Evolutionary conservation across 208 protist species (phyloP).

Genomic region (Trypanosoma avium): DNA sequence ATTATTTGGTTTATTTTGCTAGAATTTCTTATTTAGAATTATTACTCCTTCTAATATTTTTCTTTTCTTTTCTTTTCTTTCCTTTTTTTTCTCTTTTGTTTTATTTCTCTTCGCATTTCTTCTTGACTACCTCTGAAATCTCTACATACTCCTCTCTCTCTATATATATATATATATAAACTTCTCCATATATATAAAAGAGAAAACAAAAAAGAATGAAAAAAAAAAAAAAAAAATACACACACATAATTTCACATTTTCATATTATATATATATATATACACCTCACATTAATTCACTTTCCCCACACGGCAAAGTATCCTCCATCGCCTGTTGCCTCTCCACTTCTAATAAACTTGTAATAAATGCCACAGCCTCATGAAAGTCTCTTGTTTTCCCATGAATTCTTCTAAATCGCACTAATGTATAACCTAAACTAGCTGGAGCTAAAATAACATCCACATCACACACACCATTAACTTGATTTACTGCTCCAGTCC

Average conservation of each 20-base stretch:
- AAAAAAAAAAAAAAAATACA: neutral
- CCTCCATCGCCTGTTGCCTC: slow-evolving; percentile 78
- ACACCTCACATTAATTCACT: slow-evolving; percentile 87
- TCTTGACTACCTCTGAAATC: neutral
- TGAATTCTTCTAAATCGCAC: slow-evolving; percentile 80
- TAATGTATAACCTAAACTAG: slow-evolving; percentile 74
- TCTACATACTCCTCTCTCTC: too few species aligned
- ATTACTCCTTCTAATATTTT: neutral
- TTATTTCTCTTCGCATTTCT: neutral
- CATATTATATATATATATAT: too few species aligned
- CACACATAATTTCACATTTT: too few species aligned
- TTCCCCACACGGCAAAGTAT: slow-evolving; percentile 79
- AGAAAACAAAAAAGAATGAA: too few species aligned
- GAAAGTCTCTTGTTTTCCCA: slow-evolving; percentile 82
- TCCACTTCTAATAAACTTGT: slow-evolving; percentile 71
- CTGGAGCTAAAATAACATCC: slow-evolving; percentile 76
- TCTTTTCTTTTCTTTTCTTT: neutral
- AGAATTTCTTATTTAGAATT: slow-evolving; percentile 13
- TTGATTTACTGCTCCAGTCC: slow-evolving; percentile 37
- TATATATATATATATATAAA: too few species aligned
- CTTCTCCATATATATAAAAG: too few species aligned
- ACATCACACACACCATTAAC: slow-evolving; percentile 73
- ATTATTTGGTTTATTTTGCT: too few species aligned
- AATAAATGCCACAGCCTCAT: slow-evolving; percentile 82
- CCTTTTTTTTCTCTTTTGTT: slow-evolving; percentile 9